phyloP scores from a whole-genome alignment of 192 early-diverging fungal species.

The Rhizoclosmatium globosum region DNA sequence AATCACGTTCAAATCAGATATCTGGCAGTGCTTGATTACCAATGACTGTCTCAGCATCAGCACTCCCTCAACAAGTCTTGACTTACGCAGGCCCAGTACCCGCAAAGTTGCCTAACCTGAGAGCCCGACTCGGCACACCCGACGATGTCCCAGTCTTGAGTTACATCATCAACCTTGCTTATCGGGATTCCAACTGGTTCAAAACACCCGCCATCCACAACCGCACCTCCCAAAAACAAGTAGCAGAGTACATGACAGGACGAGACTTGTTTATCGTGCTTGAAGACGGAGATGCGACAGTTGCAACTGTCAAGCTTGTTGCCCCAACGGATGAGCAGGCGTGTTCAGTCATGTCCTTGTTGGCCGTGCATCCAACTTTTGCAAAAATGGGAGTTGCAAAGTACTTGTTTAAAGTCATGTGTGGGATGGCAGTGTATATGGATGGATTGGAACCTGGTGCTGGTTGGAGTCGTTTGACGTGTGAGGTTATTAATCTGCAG shows the following conservation, averaged over 20 bases:
- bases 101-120: background rate
- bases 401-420: conserved; percentile 18
- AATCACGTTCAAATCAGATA: too few relatives aligned
- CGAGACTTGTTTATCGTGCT: background rate
- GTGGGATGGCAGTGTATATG: background rate
- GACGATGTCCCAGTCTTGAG: background rate
- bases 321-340: background rate
- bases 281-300: background rate
- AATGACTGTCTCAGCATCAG: too few relatives aligned
- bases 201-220: conserved; percentile 10
- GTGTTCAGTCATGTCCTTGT: conserved; percentile 11
- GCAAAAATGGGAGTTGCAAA: background rate
- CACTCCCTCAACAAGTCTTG: too few relatives aligned
- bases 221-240: background rate
- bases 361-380: conserved; percentile 3
- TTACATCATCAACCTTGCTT: conserved; percentile 19
- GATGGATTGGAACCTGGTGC: background rate
- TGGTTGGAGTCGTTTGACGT: background rate
- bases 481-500: conserved; percentile 5
- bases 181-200: conserved; percentile 4
- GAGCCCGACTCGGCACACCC: conserved; percentile 6
- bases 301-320: background rate
- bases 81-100: too few relatives aligned
- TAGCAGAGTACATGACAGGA: background rate
- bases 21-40: too few relatives aligned